A percentile compares a stretch with the other conserved stretches of the same genome.
These are phyloP conservation scores for Malassezia sympodialis DNA, from an alignment of 1,284 basidiomycete genomes.

Conservation along the genomic window DNA sequence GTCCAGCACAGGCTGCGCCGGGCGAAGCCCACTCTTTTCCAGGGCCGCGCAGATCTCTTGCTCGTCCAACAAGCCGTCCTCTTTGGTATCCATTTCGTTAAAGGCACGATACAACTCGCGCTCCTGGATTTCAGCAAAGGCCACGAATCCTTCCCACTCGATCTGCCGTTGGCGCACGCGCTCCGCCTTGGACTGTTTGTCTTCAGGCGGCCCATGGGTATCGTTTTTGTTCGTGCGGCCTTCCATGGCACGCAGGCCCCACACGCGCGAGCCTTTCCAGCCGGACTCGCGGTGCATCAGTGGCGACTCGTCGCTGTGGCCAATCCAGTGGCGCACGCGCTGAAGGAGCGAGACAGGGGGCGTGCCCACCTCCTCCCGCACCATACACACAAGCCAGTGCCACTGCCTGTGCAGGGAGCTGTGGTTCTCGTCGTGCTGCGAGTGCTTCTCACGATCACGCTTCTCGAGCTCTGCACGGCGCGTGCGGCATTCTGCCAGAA, in stretches of 20 bases:
- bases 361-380: neutral
- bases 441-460: neutral
- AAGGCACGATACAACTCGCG: slow-evolving; percentile 45
- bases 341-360: neutral
- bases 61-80: slow-evolving; percentile 39
- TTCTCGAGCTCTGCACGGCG: slow-evolving; percentile 35
- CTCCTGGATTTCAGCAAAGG: slow-evolving; percentile 45
- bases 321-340: neutral
- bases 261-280: slow-evolving; percentile 44
- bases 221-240: neutral
- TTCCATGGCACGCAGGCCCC: slow-evolving; percentile 39
- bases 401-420: neutral
- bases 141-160: slow-evolving; percentile 47
- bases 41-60: slow-evolving; percentile 36
- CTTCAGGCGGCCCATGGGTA: slow-evolving; percentile 8
- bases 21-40: slow-evolving; percentile 37
- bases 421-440: neutral
- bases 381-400: neutral
- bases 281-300: slow-evolving; percentile 39
- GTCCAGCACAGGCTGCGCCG: slow-evolving; percentile 29
- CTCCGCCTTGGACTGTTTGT: slow-evolving; percentile 25
- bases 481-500: slow-evolving; percentile 37
- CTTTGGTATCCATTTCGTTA: slow-evolving; percentile 40
- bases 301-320: neutral
- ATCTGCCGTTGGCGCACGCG: slow-evolving; percentile 39